These are phyloP conservation scores for Flaveria robusta DNA, from an alignment of 129 eudicot species.

Conservation along the genomic window DNA sequence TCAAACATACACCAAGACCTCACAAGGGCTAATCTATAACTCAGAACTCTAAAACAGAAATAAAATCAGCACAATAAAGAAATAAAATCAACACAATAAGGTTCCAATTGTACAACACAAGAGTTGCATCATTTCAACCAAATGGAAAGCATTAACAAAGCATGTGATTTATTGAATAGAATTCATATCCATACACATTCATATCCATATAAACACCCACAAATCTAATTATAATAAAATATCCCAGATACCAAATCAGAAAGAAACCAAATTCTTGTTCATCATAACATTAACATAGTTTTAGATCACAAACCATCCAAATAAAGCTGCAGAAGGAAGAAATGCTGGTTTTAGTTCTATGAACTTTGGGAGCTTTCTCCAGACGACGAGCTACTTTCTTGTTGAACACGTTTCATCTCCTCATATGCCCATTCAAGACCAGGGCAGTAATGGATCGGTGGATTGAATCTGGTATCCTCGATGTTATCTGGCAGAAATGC, in stretches of 20 bases:
- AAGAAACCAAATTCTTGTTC: not conserved
- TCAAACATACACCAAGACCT: not conserved
- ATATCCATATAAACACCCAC: constrained; percentile 8
- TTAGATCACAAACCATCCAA: constrained; percentile 13
- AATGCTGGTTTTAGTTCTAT: constrained; percentile 42
- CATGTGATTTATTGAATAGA: constrained; percentile 5
- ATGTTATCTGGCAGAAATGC: constrained; percentile 93
- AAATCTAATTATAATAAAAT: not conserved
- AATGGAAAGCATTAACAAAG: not conserved
- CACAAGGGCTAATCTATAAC: not conserved
- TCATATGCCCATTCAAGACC: constrained; percentile 99
- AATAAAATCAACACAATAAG: not conserved
- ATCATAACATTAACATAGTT: not conserved
- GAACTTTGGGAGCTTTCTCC: constrained; percentile 67
- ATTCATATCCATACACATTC: not conserved
- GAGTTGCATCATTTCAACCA: not conserved
- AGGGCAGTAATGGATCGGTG: constrained; percentile 87
- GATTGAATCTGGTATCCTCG: constrained; percentile 86
- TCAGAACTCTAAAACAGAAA: not conserved
- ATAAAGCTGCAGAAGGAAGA: not conserved
- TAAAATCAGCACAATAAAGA: no score
- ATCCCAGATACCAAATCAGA: constrained; percentile 8
- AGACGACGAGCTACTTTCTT: constrained; percentile 59
- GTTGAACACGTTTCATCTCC: constrained; percentile 75
- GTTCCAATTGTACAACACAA: no score